phyloP scores from a whole-genome alignment of 2,329 filamentous ascomycete species.

The Amylocarpus encephaloides region DNA sequence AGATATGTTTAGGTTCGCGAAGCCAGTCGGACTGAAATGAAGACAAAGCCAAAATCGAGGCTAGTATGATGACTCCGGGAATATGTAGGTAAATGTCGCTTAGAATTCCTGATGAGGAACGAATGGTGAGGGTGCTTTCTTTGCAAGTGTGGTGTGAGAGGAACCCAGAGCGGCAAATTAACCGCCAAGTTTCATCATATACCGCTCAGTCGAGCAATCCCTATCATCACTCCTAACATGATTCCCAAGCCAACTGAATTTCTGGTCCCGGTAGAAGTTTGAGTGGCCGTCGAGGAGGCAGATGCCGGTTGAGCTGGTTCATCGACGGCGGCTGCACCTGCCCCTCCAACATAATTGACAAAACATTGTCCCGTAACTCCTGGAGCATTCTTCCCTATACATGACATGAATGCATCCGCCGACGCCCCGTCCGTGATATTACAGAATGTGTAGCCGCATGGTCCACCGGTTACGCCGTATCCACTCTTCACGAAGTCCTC shows the following conservation, averaged over 20 bases:
- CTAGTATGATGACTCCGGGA: no score
- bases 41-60: no score
- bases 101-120: no score
- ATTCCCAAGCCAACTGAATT: conserved; percentile 1
- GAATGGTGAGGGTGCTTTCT: no score
- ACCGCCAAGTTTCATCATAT: no score
- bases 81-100: no score
- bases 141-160: no score
- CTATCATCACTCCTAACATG: not conserved
- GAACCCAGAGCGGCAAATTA: no score
- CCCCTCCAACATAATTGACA: not conserved
- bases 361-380: conserved; percentile 2
- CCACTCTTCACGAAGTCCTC: not conserved
- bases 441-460: conserved; percentile 5
- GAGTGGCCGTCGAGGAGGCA: no score
- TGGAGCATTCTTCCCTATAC: conserved; percentile 1
- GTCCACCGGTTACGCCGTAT: conserved; percentile 1
- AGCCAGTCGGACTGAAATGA: no score
- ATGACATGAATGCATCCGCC: not conserved
- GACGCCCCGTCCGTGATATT: conserved; percentile 2
- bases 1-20: no score
- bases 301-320: not conserved
- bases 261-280: not conserved
- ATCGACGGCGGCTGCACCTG: not conserved
- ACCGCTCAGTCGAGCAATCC: not conserved